Base-by-base conservation (phyloP, 78 protist species). In the slime mould (Dictyostelium discoideum) region DNA sequence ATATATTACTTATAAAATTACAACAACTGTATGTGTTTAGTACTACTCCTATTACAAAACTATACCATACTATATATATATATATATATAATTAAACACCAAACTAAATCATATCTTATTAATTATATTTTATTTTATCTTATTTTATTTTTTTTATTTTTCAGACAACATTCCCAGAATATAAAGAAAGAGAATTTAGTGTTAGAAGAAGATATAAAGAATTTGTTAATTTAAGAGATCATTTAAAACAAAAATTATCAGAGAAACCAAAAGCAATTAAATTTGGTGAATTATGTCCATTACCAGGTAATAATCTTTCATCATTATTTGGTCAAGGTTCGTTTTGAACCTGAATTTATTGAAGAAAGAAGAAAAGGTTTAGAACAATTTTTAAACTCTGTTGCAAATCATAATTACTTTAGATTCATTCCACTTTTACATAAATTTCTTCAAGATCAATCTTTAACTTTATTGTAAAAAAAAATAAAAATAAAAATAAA, bases 171-270 rank as follows among this genome's bases (percentile, higher is more conserved):
- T 93, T 93, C 76, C 96, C 96, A 77, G 96, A 93, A 65, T 93
- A 93, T 63, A 84, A 79, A 77, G 86, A 85, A 76, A 93, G 93
- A 84, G 96, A 93, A 32, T 93, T 93, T 42, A 84, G 81, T 18
- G 96, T 93, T 4, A 85, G 96, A 80, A 86, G 96, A 83, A 86
- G 96, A 85, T 93, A 93, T 84, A 93, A 93, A 76, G 96, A 93
- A 86, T 93, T 93, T 93, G 92, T 80, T 16, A 83, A 72, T 50
- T 48, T 93, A 16, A 93, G 96, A 93, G 93, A 93, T 57, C 92
- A 85, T 63, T 76, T 93, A 72, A 93, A 87, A 79, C 94, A 93
- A 74, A 86, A 87, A 84, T 48, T 93, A 48, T 42, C 92, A 82
- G 96, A 93, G 40, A 93, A 93, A 44, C 94, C 94, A 69, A 93